Evolutionary conservation across 495 filamentous ascomycete species (phyloP), one percentile per base, ranked within the genome.

Genomic region (Penicillium robsamsonii): DNA sequence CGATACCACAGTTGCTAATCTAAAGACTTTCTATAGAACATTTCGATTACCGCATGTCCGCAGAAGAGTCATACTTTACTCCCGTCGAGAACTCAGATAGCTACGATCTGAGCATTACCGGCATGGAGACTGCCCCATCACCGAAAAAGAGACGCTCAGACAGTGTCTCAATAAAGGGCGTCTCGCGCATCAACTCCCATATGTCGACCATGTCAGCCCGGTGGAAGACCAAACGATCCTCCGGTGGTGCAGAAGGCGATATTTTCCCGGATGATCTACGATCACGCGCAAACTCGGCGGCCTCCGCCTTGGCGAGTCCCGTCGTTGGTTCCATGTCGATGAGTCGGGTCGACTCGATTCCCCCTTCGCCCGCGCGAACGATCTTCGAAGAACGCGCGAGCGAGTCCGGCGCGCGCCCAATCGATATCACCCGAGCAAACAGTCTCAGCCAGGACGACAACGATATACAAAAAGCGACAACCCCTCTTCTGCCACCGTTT

Each of bases 401-500:
- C 56, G 75, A 74, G 31, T 68, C 67, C n/a, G 72, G 72, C 43
- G 55, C 68, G 0, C 63, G 68, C 17, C 73, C 83, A 11, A 81
- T 88, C 43, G 81, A 91, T 42, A 79, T 84, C 44, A 75, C 80
- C 37, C 81, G 80, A 40, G 80, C 81, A 3, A 83, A 84, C 50
- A 73, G 70, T 27, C 44, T 70, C n/a, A 70, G 78, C 42, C 57
- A 69, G 20, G 84, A 89, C 31, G 82, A 81, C 12, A 81, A 87
- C 22, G 67, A 68, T 13, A 79, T 82, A 41, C 77, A 75, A 13
- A 79, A 86, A 57, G 86, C 89, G 0, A 87, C 86, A 5, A 96
- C 92, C 3, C 92, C 92, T 5, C 77, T 96, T 11, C 78, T 96
- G 0, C 91, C 91, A 3, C 91, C 92, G 0, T 75, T 95, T 46